These are phyloP conservation scores for Coffea humblotiana DNA, from an alignment of 305 asterid species.

Conservation along the genomic window DNA sequence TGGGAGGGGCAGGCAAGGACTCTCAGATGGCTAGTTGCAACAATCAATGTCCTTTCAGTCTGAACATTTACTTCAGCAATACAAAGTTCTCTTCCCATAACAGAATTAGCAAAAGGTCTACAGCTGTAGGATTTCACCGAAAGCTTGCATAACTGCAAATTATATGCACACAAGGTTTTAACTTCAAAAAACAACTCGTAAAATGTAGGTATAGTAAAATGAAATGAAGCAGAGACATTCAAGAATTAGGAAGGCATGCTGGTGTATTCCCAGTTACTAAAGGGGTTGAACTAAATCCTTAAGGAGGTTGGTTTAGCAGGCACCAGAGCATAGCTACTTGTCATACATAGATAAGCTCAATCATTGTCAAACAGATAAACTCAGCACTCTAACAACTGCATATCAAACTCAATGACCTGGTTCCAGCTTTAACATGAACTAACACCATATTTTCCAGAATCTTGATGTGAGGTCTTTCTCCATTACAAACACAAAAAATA, in stretches of 20 bases:
- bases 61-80: slow-evolving; percentile 57
- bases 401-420: neutral
- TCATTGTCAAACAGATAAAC: neutral
- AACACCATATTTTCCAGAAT: neutral
- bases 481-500: neutral
- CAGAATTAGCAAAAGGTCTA: slow-evolving; percentile 65
- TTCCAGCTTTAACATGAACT: neutral
- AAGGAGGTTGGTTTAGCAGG: neutral
- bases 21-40: slow-evolving; percentile 96
- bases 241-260: neutral
- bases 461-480: neutral
- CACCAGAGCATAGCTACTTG: neutral
- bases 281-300: neutral
- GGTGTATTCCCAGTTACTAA: neutral
- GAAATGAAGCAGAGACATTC: neutral
- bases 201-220: neutral
- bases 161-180: neutral
- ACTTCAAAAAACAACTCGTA: neutral
- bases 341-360: neutral
- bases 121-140: slow-evolving; percentile 63
- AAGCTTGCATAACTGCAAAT: slow-evolving; percentile 67
- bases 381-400: neutral
- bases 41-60: slow-evolving; percentile 42
- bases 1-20: slow-evolving; percentile 90
- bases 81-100: slow-evolving; percentile 78